Evolutionary conservation across 768 basidiomycete genomes (phyloP).

Genomic region (Calocybe cyanea): DNA sequence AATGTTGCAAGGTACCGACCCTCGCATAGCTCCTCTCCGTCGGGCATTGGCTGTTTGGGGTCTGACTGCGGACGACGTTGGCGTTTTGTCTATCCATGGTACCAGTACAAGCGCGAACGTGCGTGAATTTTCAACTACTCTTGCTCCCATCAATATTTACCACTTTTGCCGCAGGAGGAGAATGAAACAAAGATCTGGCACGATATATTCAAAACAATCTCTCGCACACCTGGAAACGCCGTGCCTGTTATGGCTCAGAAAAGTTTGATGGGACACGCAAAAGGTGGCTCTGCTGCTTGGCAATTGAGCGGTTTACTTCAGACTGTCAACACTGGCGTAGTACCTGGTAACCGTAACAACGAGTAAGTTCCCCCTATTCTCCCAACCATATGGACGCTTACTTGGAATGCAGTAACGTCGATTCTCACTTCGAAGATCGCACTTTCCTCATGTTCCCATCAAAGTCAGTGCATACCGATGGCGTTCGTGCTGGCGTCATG

Average conservation of each 20-base stretch:
- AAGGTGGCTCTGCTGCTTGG: constrained; percentile 99
- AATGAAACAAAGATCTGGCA: constrained; percentile 99
- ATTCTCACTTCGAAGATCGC: constrained; percentile 86
- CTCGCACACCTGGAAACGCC: constrained; percentile 92
- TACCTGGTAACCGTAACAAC: constrained; percentile 95
- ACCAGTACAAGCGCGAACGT: constrained; percentile 85
- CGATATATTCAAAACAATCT: constrained; percentile 83
- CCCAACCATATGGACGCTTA: constrained; percentile 2
- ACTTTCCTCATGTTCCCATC: constrained; percentile 96
- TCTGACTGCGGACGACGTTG: constrained; percentile 88
- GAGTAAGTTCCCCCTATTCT: constrained; percentile 57
- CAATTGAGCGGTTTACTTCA: constrained; percentile 92
- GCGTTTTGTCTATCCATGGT: constrained; percentile 85
- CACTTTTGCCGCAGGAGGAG: constrained; percentile 59
- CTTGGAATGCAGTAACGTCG: constrained; percentile 72
- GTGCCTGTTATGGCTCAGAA: constrained; percentile 97
- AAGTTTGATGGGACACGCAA: constrained; percentile 94
- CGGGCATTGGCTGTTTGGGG: constrained; percentile 98
- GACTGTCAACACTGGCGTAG: constrained; percentile 75
- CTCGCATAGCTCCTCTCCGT: constrained; percentile 85
- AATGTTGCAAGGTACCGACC: constrained; percentile 88
- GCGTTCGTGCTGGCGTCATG: constrained; percentile 85
- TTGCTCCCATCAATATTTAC: constrained; percentile 7
- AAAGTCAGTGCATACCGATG: constrained; percentile 91
- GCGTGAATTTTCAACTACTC: constrained; percentile 19